Evolutionary conservation across 441 rosid species (phyloP).

Genomic region (Geranium incanum): DNA sequence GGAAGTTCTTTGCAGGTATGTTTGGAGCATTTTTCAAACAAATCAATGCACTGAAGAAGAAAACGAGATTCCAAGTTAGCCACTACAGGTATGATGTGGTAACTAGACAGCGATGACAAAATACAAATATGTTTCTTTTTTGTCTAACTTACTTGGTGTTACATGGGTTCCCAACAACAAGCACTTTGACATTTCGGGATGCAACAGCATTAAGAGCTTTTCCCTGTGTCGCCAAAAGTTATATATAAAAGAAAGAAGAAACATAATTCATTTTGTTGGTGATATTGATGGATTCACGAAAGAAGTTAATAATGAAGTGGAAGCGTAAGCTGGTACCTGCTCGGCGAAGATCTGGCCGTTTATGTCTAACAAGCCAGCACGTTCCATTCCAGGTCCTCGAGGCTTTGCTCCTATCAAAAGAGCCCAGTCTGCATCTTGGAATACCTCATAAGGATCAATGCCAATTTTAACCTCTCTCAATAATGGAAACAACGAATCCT

Average conservation of each 20-base stretch:
- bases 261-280: no score
- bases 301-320: not conserved
- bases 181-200: conserved; percentile 73
- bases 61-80: conserved; percentile 5
- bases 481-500: conserved; percentile 86
- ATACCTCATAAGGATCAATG: conserved; percentile 67
- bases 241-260: no score
- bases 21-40: conserved; percentile 4
- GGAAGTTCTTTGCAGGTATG: conserved; percentile 6
- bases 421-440: conserved; percentile 94
- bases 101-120: not conserved
- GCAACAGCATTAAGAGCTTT: conserved; percentile 91
- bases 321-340: conserved; percentile 40
- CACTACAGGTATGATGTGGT: not conserved
- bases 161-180: conserved; percentile 96
- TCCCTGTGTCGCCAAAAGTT: conserved; percentile 34
- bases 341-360: conserved; percentile 89
- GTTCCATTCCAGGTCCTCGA: conserved; percentile 96
- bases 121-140: not conserved
- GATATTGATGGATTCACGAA: not conserved
- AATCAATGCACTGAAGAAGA: conserved; percentile 13
- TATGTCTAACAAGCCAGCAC: conserved; percentile 76
- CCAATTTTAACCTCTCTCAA: conserved; percentile 87
- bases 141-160: conserved; percentile 72
- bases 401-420: conserved; percentile 95